Percentiles rank a stretch among this genome's conserved stretches.
phyloP scores from a whole-genome alignment of 495 filamentous ascomycete genomes.

The Aspergillus haitiensis region DNA sequence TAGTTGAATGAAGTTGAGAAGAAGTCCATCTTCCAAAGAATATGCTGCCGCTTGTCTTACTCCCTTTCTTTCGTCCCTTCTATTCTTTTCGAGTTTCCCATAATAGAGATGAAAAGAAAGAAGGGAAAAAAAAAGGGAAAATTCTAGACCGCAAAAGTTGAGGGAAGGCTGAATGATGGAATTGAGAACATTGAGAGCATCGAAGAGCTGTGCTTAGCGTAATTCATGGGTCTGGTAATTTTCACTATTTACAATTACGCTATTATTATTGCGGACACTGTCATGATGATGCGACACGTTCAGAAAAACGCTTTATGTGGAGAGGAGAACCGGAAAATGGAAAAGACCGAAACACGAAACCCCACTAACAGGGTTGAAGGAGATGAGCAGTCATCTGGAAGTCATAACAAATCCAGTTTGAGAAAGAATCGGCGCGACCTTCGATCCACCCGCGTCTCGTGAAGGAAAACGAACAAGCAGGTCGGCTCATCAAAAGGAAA shows the following conservation, averaged over 20 bases:
- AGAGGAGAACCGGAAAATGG: constrained; percentile 15
- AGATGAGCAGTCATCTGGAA: constrained; percentile 23
- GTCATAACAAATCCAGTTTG: constrained; percentile 21
- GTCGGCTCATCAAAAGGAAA: background rate
- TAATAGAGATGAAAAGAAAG: too few species aligned
- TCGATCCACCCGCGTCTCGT: constrained; percentile 23
- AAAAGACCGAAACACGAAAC: constrained; percentile 12
- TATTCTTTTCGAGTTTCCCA: too few species aligned
- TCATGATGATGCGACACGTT: constrained; percentile 21
- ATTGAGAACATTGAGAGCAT: too few species aligned
- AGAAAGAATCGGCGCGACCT: constrained; percentile 19
- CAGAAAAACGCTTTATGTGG: constrained; percentile 14
- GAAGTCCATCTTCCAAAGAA: too few species aligned
- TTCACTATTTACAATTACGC: background rate
- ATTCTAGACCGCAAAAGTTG: too few species aligned
- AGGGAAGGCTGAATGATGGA: too few species aligned
- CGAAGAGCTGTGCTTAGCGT: too few species aligned
- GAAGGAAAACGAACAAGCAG: constrained; percentile 4
- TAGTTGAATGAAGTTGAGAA: too few species aligned
- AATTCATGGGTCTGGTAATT: background rate
- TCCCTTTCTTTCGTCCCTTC: too few species aligned
- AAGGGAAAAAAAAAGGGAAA: too few species aligned
- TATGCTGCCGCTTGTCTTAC: too few species aligned
- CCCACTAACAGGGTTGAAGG: constrained; percentile 13
- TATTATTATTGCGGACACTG: background rate